A percentile compares a stretch with the other conserved stretches of the same genome.
These are phyloP conservation scores for Colletotrichum costaricense DNA, from an alignment of 2,329 filamentous ascomycete species.

Conservation along the genomic window DNA sequence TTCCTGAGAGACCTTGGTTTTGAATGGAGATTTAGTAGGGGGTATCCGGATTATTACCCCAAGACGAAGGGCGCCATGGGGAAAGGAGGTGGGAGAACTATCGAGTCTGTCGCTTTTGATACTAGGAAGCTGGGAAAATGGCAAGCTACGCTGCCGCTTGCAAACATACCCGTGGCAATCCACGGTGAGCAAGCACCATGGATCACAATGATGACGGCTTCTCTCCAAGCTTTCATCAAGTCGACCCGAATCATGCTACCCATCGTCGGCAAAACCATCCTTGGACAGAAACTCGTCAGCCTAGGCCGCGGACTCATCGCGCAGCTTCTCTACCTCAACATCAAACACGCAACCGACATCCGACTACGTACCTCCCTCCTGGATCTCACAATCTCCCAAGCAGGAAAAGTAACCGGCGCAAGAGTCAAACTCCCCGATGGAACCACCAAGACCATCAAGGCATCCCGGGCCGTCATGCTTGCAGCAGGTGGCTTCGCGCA, in stretches of 20 bases:
- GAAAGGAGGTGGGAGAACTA: constrained; percentile 38
- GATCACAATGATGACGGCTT: constrained; percentile 7
- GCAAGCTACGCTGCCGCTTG: constrained; percentile 35
- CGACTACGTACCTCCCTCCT: constrained; percentile 21
- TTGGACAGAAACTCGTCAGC: constrained; percentile 36
- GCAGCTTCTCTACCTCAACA: constrained; percentile 39
- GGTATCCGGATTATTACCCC: constrained; percentile 48
- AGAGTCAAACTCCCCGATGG: constrained; percentile 35
- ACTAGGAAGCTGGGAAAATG: constrained; percentile 41
- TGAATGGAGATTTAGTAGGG: constrained; percentile 39
- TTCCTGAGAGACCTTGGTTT: constrained; percentile 44
- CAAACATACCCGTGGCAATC: constrained; percentile 30
- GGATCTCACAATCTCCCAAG: constrained; percentile 28
- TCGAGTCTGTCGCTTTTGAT: constrained; percentile 44
- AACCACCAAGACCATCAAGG: constrained; percentile 38
- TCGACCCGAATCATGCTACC: constrained; percentile 18
- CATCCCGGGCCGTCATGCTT: constrained; percentile 45
- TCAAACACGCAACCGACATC: constrained; percentile 27
- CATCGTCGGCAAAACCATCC: constrained; percentile 13
- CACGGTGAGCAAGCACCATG: constrained; percentile 27
- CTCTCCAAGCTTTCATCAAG: not conserved
- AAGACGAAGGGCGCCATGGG: constrained; percentile 37
- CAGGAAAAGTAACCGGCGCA: constrained; percentile 40
- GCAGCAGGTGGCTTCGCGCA: constrained; percentile 49
- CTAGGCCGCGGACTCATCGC: constrained; percentile 41